A percentile compares a stretch with the other conserved stretches of the same genome.
phyloP scores from a whole-genome alignment of 1,139 yeast genomes.

The Candida neerlandica region DNA sequence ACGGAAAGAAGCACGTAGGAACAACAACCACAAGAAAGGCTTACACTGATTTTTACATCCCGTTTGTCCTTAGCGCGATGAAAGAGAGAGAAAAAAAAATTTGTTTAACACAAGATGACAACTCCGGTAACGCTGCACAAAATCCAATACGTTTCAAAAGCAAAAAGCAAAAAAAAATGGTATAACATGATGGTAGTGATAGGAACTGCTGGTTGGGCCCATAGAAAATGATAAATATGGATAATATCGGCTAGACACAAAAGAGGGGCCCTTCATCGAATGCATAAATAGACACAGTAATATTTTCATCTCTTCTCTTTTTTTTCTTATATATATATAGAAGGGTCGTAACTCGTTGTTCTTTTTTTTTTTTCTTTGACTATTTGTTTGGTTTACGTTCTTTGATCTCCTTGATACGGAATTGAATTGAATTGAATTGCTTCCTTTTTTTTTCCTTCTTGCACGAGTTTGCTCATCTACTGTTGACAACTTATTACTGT shows the following conservation, averaged over 20 bases:
- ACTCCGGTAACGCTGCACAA: constrained; percentile 1
- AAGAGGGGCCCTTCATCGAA: neutral
- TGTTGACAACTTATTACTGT: neutral
- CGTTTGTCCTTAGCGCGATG: neutral
- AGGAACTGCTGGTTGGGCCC: neutral
- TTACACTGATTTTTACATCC: neutral
- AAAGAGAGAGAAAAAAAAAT: neutral
- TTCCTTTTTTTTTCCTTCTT: neutral
- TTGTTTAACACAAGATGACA: neutral
- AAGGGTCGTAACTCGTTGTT: too few species aligned
- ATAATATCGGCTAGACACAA: constrained; percentile 2
- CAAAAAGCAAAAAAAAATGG: neutral
- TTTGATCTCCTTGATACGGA: too few species aligned
- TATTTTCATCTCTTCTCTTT: neutral
- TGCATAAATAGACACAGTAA: neutral
- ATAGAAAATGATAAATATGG: neutral
- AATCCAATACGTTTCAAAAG: neutral
- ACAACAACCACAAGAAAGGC: too few species aligned
- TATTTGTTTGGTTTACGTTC: too few species aligned
- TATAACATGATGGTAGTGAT: neutral
- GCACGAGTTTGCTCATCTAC: neutral
- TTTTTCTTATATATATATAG: neutral
- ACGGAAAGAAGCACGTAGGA: too few species aligned
- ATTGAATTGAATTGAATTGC: neutral
- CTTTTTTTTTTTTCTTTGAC: too few species aligned